Percentiles rank a stretch among this genome's conserved stretches.
Conservation (phyloP, 2,329 filamentous ascomycete species). For the Penicillium rolfsii region DNA sequence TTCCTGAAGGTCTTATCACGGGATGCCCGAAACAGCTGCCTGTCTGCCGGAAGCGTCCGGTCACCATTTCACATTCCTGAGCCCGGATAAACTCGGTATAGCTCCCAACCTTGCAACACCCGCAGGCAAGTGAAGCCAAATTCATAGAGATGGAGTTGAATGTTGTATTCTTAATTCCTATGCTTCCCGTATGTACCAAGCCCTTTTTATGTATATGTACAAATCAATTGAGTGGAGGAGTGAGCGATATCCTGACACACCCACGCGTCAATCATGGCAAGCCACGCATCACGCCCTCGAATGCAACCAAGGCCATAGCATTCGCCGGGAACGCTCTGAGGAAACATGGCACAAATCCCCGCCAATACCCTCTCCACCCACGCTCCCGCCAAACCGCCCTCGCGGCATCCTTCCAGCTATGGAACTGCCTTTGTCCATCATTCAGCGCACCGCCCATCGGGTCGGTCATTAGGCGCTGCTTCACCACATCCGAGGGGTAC, state of each 20-base stretch:
- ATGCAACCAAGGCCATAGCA: constrained; percentile 88
- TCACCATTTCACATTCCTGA: constrained; percentile 20
- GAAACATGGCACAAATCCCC: constrained; percentile 93
- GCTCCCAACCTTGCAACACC: not conserved
- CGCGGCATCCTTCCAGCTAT: constrained; percentile 78
- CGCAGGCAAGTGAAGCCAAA: not conserved
- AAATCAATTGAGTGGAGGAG: constrained; percentile 14
- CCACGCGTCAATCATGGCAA: constrained; percentile 39
- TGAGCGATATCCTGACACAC: not conserved
- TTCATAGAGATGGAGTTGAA: not conserved
- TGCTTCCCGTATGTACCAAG: constrained; percentile 1
- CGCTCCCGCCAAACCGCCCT: constrained; percentile 72
- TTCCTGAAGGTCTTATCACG: constrained; percentile 3
- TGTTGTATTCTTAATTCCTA: not conserved
- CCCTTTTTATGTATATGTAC: constrained; percentile 11
- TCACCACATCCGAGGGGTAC: constrained; percentile 91
- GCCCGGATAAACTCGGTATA: not conserved
- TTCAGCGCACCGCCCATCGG: constrained; percentile 71
- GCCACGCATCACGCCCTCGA: constrained; percentile 84
- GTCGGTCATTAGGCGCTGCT: constrained; percentile 97
- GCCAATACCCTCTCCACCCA: constrained; percentile 83
- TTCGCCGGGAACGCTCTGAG: constrained; percentile 93
- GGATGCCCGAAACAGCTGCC: constrained; percentile 19
- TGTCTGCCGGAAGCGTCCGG: constrained; percentile 21
- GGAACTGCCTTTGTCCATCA: constrained; percentile 70